phyloP scores from a whole-genome alignment of 169 alveolate genomes.

The Cryptosporidium parvum region DNA sequence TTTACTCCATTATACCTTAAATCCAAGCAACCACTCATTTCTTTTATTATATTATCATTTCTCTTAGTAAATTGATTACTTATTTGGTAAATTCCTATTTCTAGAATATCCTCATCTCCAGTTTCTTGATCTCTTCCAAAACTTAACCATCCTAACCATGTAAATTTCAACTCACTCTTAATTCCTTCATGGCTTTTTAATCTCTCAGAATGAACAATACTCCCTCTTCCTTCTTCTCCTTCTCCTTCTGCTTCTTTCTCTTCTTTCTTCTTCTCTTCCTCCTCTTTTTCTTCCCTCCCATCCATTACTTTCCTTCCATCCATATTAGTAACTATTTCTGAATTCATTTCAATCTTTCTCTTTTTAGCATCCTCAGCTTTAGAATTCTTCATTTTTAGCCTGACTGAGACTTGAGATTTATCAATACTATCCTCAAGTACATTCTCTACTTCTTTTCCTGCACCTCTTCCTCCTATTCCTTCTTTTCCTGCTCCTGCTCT shows the following conservation, averaged over 20 bases:
- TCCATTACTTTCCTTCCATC: neutral
- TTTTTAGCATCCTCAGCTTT: neutral
- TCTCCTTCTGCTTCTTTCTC: neutral
- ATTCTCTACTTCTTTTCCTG: no score
- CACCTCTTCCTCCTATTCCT: no score
- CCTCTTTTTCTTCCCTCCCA: neutral
- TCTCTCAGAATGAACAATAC: neutral
- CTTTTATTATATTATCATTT: constrained; percentile 17
- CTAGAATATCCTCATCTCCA: neutral
- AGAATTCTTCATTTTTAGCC: no score
- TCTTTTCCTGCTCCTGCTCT: no score
- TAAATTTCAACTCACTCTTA: constrained; percentile 2
- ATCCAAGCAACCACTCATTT: neutral
- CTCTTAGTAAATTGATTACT: constrained; percentile 10
- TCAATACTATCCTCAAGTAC: no score
- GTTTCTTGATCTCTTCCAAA: neutral
- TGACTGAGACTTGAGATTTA: no score
- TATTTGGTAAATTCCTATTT: constrained; percentile 44
- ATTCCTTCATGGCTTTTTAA: neutral
- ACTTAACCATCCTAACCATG: constrained; percentile 69
- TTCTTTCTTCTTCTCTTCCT: neutral
- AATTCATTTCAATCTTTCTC: neutral
- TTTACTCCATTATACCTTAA: constrained; percentile 23
- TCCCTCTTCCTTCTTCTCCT: neutral
- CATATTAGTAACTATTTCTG: neutral